Conservation (phyloP, 768 basidiomycete species). For the Crassisporium funariophilum region DNA sequence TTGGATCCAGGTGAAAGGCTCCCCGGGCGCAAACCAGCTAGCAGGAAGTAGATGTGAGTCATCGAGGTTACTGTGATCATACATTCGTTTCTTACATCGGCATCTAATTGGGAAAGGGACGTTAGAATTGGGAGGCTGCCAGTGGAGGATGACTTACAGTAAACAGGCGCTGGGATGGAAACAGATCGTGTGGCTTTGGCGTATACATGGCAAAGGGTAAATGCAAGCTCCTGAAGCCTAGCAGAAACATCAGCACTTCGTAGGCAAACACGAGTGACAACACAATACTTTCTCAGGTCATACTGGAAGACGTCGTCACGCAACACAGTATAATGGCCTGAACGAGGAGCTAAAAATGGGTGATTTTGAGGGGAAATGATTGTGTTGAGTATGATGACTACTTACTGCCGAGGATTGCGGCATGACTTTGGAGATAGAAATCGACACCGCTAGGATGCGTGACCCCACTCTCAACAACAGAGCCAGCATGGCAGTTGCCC, state of each 20-base stretch:
- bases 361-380: neutral
- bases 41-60: neutral
- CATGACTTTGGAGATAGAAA: slow-evolving; percentile 60
- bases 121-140: neutral
- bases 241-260: neutral
- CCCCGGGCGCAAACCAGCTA: slow-evolving; percentile 15
- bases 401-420: slow-evolving; percentile 56
- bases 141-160: slow-evolving; percentile 24
- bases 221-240: slow-evolving; percentile 27
- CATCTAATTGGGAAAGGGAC: slow-evolving; percentile 5
- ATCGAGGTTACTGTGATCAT: neutral
- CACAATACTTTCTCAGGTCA: slow-evolving; percentile 8
- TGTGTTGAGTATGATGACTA: neutral
- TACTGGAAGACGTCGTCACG: slow-evolving; percentile 10
- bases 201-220: slow-evolving; percentile 27
- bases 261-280: neutral
- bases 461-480: slow-evolving; percentile 43
- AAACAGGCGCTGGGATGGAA: slow-evolving; percentile 33
- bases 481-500: slow-evolving; percentile 55
- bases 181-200: slow-evolving; percentile 34
- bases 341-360: slow-evolving; percentile 20
- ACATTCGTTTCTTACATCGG: slow-evolving; percentile 12
- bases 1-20: slow-evolving; percentile 3
- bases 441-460: slow-evolving; percentile 48
- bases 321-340: slow-evolving; percentile 18